phyloP scores from a whole-genome alignment of 2,329 filamentous ascomycete genomes.

The Sporothrix globosa region DNA sequence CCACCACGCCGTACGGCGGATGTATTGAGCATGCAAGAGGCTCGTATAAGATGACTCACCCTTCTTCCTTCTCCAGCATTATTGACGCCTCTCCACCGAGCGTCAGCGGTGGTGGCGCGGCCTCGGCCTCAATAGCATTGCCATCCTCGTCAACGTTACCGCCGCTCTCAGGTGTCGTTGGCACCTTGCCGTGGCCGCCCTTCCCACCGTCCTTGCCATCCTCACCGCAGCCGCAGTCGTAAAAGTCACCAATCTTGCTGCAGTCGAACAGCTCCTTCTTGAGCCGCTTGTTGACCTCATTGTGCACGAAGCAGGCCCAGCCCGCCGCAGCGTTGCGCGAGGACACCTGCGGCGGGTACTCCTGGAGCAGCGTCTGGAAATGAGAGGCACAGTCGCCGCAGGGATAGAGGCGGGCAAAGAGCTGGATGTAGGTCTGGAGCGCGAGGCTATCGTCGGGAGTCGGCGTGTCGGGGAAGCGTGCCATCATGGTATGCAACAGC shows the following conservation, averaged over 20 bases:
- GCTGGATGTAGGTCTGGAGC: constrained; percentile 65
- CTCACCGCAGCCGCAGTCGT: constrained; percentile 73
- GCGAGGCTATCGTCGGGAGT: constrained; percentile 64
- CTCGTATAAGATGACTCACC: constrained; percentile 32
- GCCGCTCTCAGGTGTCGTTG: constrained; percentile 40
- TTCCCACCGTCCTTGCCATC: constrained; percentile 53
- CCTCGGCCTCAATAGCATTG: constrained; percentile 31
- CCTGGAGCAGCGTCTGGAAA: constrained; percentile 63
- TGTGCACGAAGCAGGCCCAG: constrained; percentile 71
- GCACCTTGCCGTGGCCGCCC: constrained; percentile 35
- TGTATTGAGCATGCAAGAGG: too few relatives aligned
- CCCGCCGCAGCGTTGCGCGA: constrained; percentile 66
- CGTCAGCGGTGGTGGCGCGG: not conserved
- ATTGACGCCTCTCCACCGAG: constrained; percentile 17
- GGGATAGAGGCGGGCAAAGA: constrained; percentile 70
- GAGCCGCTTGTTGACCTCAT: constrained; percentile 66
- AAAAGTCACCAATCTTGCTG: constrained; percentile 69
- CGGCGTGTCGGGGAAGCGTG: constrained; percentile 68
- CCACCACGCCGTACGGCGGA: too few relatives aligned
- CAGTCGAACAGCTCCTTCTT: constrained; percentile 67
- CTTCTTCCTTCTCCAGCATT: constrained; percentile 38
- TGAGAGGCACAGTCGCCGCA: constrained; percentile 71
- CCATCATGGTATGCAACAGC: constrained; percentile 71
- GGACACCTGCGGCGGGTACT: constrained; percentile 68
- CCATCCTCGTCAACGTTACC: constrained; percentile 34